phyloP scores from a whole-genome alignment of 768 basidiomycete species.

The Trametes cubensis region DNA sequence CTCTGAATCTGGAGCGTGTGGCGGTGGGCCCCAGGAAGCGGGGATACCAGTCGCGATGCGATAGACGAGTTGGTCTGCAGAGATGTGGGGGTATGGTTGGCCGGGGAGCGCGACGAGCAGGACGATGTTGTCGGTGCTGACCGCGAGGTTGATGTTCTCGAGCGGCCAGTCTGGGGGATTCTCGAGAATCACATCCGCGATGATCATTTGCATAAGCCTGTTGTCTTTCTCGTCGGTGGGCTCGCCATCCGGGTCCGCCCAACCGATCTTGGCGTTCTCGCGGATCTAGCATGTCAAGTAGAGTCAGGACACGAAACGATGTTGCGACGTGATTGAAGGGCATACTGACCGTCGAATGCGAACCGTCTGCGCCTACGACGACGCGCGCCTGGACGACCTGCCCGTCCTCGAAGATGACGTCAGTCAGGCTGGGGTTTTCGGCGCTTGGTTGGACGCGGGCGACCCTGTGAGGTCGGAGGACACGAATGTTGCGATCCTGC shows the following conservation, averaged over 20 bases:
- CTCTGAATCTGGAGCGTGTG: constrained; percentile 39
- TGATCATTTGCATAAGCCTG: constrained; percentile 42
- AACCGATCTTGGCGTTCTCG: constrained; percentile 42
- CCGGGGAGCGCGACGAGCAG: constrained; percentile 42
- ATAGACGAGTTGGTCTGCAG: constrained; percentile 33
- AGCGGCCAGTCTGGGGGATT: constrained; percentile 28
- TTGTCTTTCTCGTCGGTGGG: constrained; percentile 30
- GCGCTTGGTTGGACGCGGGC: constrained; percentile 39
- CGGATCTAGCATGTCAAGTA: constrained; percentile 42
- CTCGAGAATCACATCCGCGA: constrained; percentile 51
- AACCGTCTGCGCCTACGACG: constrained; percentile 56
- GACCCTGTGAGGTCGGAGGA: constrained; percentile 44
- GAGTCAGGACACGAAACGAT: background rate
- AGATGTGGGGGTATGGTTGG: constrained; percentile 28
- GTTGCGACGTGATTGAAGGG: too few species aligned
- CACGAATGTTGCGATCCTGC: constrained; percentile 34
- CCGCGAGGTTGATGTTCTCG: constrained; percentile 31
- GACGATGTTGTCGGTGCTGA: constrained; percentile 38
- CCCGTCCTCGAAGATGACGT: constrained; percentile 53
- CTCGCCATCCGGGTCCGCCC: constrained; percentile 45
- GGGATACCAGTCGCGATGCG: constrained; percentile 48
- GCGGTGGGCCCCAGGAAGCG: constrained; percentile 37
- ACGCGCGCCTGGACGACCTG: constrained; percentile 46
- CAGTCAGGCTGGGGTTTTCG: constrained; percentile 34
- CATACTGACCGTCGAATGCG: constrained; percentile 45